Evolutionary conservation across 441 rosid species (phyloP), one percentile per base, ranked within the genome.

Genomic region (Euphorbia celastroides): DNA sequence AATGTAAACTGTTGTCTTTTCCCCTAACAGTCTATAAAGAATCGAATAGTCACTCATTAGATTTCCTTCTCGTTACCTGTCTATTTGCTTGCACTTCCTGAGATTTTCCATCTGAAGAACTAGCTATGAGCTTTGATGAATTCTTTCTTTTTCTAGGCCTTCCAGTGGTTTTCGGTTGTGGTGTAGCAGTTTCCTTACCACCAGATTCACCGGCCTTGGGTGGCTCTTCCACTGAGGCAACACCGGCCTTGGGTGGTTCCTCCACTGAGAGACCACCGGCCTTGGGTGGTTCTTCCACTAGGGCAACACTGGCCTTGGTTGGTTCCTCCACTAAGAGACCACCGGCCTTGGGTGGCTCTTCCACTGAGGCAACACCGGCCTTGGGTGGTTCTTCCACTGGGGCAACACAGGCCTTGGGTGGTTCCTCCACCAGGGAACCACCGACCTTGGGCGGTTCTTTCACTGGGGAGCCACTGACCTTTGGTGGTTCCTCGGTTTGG

Each of bases 101-200:
- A 67, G 67, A 55, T 51, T 68, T 56, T 26, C 25, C 26, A 20
- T 51, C 11, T 1, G 65, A 30, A 50, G 41, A 58, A 69, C 19
- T 44, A 41, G 60, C 50, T 61, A 54, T 32, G 54, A 27, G 66
- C 58, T 56, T 19, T 23, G 26, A 52, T 51, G 34, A 27, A 28
- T 64, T 48, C 64, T 78, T 75, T 68, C 75, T 62, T 57, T 74
- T 74, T 60, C 73, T 73, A 51, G 74, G 27, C 55, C 57, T 59
- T 12, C 1, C 56, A 25, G 65, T 62, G 41, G 67, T 62, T 51
- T 68, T 42, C 25, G 56, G 66, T 44, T 68, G 54, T 27, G 16
- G 66, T 70, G 41, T 50, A 14, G 19, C 25, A 51, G 56, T 57
- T 31, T 56, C 65, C 63, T 8, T 54, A 30, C 30, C 44, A 4